phyloP scores from a whole-genome alignment of 805 yeast species.

The Ogataea wickerhamii region DNA sequence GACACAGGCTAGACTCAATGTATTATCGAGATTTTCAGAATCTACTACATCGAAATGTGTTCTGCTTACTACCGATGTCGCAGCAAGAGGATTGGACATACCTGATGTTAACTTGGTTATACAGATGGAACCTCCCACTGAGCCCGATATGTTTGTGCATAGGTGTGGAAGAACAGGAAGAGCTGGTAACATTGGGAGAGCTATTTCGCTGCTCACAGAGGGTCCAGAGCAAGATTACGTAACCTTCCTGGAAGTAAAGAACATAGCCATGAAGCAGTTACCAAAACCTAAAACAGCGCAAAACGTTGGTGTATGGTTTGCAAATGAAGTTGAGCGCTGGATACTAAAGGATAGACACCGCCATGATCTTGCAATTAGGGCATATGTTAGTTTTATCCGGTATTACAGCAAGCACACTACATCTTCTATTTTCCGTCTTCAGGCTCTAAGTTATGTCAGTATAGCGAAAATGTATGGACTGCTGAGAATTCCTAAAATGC shows the following conservation, averaged over 20 bases:
- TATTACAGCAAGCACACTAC: constrained; percentile 89
- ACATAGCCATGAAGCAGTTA: constrained; percentile 48
- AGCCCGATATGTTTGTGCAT: constrained; percentile 87
- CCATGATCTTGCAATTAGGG: constrained; percentile 74
- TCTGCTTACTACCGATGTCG: constrained; percentile 93
- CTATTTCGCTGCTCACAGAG: constrained; percentile 65
- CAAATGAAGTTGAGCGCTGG: constrained; percentile 44
- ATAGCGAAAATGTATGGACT: constrained; percentile 77
- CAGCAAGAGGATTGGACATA: constrained; percentile 94
- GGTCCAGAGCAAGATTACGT: constrained; percentile 82
- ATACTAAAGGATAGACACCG: constrained; percentile 69
- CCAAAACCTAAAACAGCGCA: constrained; percentile 19
- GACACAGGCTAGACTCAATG: constrained; percentile 73
- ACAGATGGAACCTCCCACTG: constrained; percentile 94
- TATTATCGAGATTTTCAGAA: constrained; percentile 58
- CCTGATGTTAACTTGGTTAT: constrained; percentile 92
- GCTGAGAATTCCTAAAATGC: constrained; percentile 88
- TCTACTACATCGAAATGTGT: constrained; percentile 49
- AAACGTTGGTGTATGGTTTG: constrained; percentile 27
- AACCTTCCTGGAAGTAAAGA: constrained; percentile 73
- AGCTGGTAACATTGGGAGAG: constrained; percentile 80
- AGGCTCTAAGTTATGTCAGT: constrained; percentile 65
- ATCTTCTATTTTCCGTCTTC: constrained; percentile 77
- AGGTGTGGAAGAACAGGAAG: constrained; percentile 95
- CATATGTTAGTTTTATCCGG: constrained; percentile 79